A percentile compares a stretch with the other conserved stretches of the same genome.
These are phyloP conservation scores for Leptographium flavum DNA, from an alignment of 2,329 filamentous ascomycete genomes.

Conservation along the genomic window DNA sequence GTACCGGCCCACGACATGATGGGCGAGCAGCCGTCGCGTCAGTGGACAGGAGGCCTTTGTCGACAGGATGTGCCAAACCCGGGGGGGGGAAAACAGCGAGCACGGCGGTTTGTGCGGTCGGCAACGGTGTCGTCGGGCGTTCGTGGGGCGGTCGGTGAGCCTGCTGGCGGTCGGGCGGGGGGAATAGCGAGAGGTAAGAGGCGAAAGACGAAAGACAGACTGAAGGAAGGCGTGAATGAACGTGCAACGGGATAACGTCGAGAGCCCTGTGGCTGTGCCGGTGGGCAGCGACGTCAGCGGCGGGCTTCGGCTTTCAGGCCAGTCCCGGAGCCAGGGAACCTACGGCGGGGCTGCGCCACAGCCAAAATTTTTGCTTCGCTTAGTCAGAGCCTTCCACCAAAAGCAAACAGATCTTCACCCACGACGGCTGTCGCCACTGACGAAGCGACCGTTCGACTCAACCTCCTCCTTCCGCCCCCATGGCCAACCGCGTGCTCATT, in stretches of 20 bases:
- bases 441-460: no score
- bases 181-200: not conserved
- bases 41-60: not conserved
- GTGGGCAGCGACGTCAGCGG: not conserved
- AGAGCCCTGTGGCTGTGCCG: not conserved
- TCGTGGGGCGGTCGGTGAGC: not conserved
- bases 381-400: no score
- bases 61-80: not conserved
- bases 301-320: no score
- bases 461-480: no score
- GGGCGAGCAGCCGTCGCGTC: conserved; percentile 2
- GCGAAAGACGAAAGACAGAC: no score
- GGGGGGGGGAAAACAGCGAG: no score
- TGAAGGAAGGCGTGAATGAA: no score
- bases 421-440: no score
- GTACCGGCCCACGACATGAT: conserved; percentile 35
- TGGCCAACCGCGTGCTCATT: conserved; percentile 45
- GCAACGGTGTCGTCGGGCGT: not conserved
- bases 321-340: no score
- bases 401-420: no score
- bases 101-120: no score
- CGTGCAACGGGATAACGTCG: not conserved
- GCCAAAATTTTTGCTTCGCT: no score
- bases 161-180: not conserved
- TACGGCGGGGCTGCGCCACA: not conserved